These are phyloP conservation scores for Yamadazyma atlantica DNA, from an alignment of 1,139 yeast species.

Conservation along the genomic window DNA sequence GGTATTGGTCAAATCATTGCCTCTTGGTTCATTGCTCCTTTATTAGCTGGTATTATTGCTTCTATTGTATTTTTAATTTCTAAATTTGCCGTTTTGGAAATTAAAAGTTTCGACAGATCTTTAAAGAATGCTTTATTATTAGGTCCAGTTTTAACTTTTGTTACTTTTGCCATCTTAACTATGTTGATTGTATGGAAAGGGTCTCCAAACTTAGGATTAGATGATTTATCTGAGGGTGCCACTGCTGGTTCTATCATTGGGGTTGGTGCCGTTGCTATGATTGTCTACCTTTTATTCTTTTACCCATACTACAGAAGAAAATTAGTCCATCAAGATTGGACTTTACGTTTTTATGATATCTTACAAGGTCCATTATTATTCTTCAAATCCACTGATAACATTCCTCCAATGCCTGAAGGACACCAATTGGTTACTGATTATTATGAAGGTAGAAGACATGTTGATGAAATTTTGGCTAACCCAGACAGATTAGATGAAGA, in stretches of 20 bases:
- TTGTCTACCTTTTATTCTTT: constrained; percentile 53
- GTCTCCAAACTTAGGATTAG: constrained; percentile 62
- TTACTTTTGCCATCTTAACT: constrained; percentile 63
- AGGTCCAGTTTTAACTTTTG: constrained; percentile 62
- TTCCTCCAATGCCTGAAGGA: constrained; percentile 69
- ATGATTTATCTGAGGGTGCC: constrained; percentile 50
- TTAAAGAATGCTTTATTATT: constrained; percentile 54
- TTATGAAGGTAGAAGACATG: constrained; percentile 59
- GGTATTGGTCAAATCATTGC: constrained; percentile 76
- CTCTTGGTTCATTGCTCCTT: constrained; percentile 82
- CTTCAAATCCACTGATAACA: constrained; percentile 55
- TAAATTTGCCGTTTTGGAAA: constrained; percentile 61
- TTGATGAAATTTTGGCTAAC: constrained; percentile 18
- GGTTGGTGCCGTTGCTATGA: constrained; percentile 57
- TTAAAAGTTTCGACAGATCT: constrained; percentile 43
- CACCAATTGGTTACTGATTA: constrained; percentile 57
- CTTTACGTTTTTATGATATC: constrained; percentile 57
- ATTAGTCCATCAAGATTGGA: constrained; percentile 66
- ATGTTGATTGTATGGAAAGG: constrained; percentile 69
- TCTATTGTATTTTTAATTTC: constrained; percentile 57
- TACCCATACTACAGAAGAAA: constrained; percentile 66
- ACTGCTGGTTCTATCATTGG: constrained; percentile 60
- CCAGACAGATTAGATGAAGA: constrained; percentile 18
- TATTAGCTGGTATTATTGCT: constrained; percentile 64
- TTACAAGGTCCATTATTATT: constrained; percentile 57